phyloP scores from a whole-genome alignment of 2,329 filamentous ascomycete genomes.

The Colletotrichum simmondsii region DNA sequence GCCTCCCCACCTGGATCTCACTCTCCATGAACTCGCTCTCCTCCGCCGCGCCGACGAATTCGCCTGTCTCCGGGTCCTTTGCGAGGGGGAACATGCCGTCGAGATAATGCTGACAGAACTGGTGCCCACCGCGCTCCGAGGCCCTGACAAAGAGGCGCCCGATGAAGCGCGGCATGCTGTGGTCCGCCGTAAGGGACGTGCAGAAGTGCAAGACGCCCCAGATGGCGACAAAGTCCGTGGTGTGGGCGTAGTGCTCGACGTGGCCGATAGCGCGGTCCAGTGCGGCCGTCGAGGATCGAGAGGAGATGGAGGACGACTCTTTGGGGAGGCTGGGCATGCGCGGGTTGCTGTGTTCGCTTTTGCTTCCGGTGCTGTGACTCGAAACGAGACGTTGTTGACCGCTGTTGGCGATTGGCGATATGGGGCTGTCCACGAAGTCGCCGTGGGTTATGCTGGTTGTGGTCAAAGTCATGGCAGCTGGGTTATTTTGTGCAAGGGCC shows the following conservation, averaged over 20 bases:
- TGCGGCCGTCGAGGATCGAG: slow-evolving; percentile 49
- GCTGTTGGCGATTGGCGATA: slow-evolving; percentile 19
- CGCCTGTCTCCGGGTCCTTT: slow-evolving; percentile 52
- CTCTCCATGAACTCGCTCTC: slow-evolving; percentile 72
- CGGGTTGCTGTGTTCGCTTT: neutral
- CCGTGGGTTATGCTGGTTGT: slow-evolving; percentile 24
- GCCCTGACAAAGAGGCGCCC: slow-evolving; percentile 64
- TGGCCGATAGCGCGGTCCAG: slow-evolving; percentile 69
- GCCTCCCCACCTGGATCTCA: slow-evolving; percentile 57
- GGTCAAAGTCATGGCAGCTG: slow-evolving; percentile 35
- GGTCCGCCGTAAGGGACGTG: slow-evolving; percentile 40
- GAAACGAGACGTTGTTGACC: neutral
- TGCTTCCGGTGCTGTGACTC: neutral
- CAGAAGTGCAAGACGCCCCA: slow-evolving; percentile 79
- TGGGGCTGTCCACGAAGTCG: slow-evolving; percentile 8
- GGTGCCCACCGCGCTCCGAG: slow-evolving; percentile 60
- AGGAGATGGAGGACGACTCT: slow-evolving; percentile 43
- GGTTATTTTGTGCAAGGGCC: slow-evolving; percentile 53
- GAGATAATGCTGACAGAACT: slow-evolving; percentile 71
- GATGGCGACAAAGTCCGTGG: slow-evolving; percentile 77
- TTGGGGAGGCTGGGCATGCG: slow-evolving; percentile 29
- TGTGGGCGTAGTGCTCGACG: slow-evolving; percentile 85
- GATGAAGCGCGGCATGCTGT: slow-evolving; percentile 68
- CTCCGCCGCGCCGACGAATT: slow-evolving; percentile 55
- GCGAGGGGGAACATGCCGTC: slow-evolving; percentile 70